Percentiles rank a stretch among this genome's conserved stretches.
phyloP scores from a whole-genome alignment of 345 rosid species.

The Eucalyptus pumila region DNA sequence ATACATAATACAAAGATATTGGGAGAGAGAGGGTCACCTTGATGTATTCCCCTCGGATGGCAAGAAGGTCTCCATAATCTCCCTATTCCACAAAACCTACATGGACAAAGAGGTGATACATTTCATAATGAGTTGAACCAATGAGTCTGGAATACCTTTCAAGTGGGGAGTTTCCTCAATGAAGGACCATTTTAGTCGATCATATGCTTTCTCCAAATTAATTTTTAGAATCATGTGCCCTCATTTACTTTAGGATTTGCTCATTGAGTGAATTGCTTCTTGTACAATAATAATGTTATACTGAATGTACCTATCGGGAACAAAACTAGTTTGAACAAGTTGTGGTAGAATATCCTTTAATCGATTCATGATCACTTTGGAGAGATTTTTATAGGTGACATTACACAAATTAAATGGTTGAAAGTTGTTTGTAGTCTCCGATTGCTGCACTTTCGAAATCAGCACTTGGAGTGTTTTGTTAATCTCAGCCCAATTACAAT shows the following conservation, averaged over 20 bases:
- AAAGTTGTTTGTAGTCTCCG: background rate
- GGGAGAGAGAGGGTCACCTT: background rate
- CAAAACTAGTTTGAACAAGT: background rate
- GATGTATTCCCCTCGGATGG: fast-evolving
- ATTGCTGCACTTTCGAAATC: background rate
- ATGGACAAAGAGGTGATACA: background rate
- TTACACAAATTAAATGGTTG: background rate
- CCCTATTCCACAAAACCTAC: background rate
- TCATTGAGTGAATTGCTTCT: background rate
- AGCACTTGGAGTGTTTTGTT: background rate
- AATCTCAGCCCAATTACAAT: background rate
- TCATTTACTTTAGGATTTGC: background rate
- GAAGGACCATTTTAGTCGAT: background rate
- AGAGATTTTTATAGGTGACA: background rate
- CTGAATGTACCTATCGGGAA: background rate
- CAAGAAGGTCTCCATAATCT: background rate
- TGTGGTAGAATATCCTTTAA: background rate
- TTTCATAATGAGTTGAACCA: background rate
- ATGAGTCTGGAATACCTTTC: no score
- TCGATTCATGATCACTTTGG: background rate
- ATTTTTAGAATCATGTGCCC: background rate
- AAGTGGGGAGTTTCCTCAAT: background rate
- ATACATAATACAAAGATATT: background rate
- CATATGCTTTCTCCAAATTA: background rate
- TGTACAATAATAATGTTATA: background rate